Conservation (phyloP, 371 early-diverging fungal genomes). For the Haplosporangium sp. region DNA sequence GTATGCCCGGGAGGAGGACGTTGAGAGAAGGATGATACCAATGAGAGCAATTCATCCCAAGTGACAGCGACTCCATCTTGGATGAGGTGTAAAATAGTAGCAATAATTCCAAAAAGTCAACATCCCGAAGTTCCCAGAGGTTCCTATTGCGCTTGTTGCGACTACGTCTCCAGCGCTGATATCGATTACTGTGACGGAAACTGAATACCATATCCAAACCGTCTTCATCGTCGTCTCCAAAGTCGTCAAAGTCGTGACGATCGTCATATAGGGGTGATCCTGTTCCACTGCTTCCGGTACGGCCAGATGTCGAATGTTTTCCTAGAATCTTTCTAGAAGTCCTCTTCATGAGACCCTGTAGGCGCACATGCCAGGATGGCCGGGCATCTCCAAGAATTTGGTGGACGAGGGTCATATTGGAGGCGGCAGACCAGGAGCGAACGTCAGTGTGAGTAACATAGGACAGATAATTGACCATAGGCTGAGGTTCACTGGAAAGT, state of each 20-base stretch:
- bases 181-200: conserved; percentile 9
- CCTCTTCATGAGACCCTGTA: conserved; percentile 17
- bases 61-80: conserved; percentile 28
- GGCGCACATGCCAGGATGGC: conserved; percentile 28
- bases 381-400: conserved; percentile 33
- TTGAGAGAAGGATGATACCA: conserved; percentile 43
- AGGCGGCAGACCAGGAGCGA: conserved; percentile 46
- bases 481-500: conserved; percentile 27
- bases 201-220: background rate
- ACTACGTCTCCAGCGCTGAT: conserved; percentile 26
- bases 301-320: conserved; percentile 6
- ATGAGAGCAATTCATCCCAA: conserved; percentile 37
- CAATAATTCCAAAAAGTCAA: conserved; percentile 35
- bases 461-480: conserved; percentile 38
- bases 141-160: conserved; percentile 27
- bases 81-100: conserved; percentile 37
- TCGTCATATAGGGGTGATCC: conserved; percentile 8
- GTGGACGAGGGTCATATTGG: conserved; percentile 35
- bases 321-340: conserved; percentile 21
- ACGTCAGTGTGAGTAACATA: conserved; percentile 43
- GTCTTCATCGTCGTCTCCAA: conserved; percentile 21
- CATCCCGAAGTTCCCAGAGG: conserved; percentile 27
- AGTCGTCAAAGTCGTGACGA: conserved; percentile 19
- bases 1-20: conserved; percentile 30
- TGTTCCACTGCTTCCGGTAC: background rate